Evolutionary conservation across 2,329 filamentous ascomycete genomes (phyloP).

Genomic region (Trichoderma sp.): DNA sequence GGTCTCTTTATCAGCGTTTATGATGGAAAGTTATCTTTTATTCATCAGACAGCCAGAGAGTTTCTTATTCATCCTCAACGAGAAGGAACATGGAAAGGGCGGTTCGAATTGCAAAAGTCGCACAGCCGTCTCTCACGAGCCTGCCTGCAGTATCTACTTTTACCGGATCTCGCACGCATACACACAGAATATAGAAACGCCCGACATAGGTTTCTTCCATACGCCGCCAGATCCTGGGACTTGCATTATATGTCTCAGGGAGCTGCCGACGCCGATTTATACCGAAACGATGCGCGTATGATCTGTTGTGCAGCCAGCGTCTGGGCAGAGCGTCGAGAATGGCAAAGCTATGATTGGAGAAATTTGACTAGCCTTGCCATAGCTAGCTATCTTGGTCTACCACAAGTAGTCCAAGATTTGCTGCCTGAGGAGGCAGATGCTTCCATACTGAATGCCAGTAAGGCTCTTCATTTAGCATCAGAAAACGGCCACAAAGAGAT

Average conservation of each 20-base stretch:
- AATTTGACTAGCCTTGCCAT: background rate
- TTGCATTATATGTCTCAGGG: background rate
- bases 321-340: too few relatives aligned
- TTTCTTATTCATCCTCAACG: constrained; percentile 11
- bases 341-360: too few relatives aligned
- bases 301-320: background rate
- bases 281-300: background rate
- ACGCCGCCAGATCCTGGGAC: background rate
- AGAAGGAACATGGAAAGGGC: background rate
- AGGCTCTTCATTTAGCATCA: background rate
- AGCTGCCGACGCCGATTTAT: background rate
- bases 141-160: background rate
- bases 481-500: background rate
- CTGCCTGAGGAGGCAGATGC: background rate
- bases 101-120: background rate
- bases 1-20: constrained; percentile 7
- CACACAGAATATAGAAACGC: too few relatives aligned
- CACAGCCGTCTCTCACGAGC: background rate
- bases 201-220: background rate
- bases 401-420: background rate
- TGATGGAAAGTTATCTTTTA: background rate
- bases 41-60: constrained; percentile 14
- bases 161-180: background rate
- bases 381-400: background rate
- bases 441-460: background rate